Evolutionary conservation across 441 rosid genomes (phyloP).

Genomic region (Metrosideros polymorpha): DNA sequence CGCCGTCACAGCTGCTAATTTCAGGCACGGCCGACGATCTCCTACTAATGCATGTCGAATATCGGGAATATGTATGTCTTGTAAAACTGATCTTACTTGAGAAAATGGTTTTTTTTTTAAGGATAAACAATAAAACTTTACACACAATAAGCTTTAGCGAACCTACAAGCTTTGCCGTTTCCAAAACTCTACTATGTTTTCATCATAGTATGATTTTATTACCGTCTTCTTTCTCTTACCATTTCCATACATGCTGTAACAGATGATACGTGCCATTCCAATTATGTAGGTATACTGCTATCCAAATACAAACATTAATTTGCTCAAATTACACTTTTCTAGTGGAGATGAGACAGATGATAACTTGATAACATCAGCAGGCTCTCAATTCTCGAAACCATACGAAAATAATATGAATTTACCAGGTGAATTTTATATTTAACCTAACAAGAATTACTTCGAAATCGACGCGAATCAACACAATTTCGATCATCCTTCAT

Average conservation of each 20-base stretch:
- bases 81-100: not conserved
- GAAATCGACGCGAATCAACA: not conserved
- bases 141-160: not conserved
- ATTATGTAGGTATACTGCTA: not conserved
- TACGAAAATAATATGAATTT: not conserved
- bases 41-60: not conserved
- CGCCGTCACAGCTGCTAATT: too few relatives aligned
- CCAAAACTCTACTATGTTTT: not conserved
- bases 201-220: not conserved
- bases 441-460: rapidly evolving
- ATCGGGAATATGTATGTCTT: rapidly evolving
- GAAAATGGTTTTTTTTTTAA: not conserved
- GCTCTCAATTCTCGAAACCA: not conserved
- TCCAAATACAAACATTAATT: not conserved
- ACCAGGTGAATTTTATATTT: not conserved
- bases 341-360: rapidly evolving
- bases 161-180: not conserved
- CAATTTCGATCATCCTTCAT: not conserved
- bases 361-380: not conserved
- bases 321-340: not conserved
- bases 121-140: not conserved
- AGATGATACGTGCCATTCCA: rapidly evolving
- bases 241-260: not conserved
- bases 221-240: not conserved
- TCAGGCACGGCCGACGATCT: not conserved